Evolutionary conservation across 2,329 filamentous ascomycete species (phyloP).

Genomic region (Trichoderma sp.): DNA sequence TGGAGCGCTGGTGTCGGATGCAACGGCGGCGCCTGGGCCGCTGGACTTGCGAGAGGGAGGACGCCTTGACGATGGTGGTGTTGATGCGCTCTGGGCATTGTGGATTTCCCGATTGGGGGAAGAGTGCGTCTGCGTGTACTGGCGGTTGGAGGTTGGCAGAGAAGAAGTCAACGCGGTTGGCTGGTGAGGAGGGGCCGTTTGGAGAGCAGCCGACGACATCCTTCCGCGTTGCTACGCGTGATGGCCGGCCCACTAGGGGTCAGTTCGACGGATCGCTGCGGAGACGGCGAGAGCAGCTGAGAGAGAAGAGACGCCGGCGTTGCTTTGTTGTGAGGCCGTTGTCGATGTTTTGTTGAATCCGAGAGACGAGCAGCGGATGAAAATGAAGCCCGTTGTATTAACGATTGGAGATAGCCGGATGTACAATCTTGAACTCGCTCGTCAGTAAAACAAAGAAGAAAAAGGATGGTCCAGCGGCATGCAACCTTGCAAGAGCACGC

Average conservation of each 20-base stretch:
- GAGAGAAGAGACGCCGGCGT: background rate
- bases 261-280: conserved; percentile 1
- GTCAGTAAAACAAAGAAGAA: background rate
- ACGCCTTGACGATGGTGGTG: conserved; percentile 55
- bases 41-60: conserved; percentile 55
- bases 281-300: background rate
- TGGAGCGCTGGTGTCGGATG: conserved; percentile 42
- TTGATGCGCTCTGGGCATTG: conserved; percentile 53
- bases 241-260: conserved; percentile 11
- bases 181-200: conserved; percentile 59
- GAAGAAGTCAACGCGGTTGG: conserved; percentile 52
- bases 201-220: conserved; percentile 60
- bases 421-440: background rate
- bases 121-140: conserved; percentile 54
- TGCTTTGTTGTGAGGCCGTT: background rate
- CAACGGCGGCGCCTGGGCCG: conserved; percentile 46
- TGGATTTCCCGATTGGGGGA: conserved; percentile 58
- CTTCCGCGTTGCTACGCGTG: conserved; percentile 30
- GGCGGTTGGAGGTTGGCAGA: conserved; percentile 50
- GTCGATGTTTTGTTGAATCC: background rate
- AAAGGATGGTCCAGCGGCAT: background rate
- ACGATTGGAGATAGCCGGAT: background rate
- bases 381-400: background rate
- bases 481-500: background rate
- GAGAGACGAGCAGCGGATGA: background rate